Evolutionary conservation across 2,329 filamentous ascomycete species (phyloP).

Genomic region (Neonectria punicea): DNA sequence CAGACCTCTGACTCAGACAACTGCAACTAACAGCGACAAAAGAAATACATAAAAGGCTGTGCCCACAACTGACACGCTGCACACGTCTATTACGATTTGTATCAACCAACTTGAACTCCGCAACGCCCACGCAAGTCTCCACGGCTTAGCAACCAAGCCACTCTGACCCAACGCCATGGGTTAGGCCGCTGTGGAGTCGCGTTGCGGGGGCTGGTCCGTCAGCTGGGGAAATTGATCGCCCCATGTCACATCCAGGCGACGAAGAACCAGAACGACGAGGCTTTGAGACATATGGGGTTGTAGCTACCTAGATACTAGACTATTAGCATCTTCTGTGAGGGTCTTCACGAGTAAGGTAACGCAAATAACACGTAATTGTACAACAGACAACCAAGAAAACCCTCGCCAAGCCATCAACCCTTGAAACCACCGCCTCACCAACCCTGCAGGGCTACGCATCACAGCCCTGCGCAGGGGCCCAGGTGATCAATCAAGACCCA

Average conservation of each 20-base stretch:
- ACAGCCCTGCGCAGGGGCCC: neutral
- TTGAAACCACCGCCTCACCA: neutral
- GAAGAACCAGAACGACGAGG: neutral
- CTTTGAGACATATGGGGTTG: neutral
- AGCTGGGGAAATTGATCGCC: neutral
- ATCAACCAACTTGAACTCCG: neutral
- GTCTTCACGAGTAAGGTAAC: too few relatives aligned
- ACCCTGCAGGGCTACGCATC: constrained; percentile 3
- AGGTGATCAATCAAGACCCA: neutral
- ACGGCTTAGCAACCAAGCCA: neutral
- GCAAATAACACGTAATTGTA: too few relatives aligned
- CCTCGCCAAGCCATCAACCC: neutral
- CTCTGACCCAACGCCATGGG: neutral
- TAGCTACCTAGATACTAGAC: neutral
- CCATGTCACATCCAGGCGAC: neutral
- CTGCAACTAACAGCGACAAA: neutral
- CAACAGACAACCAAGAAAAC: neutral
- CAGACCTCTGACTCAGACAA: neutral
- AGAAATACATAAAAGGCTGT: neutral
- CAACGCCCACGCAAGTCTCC: neutral
- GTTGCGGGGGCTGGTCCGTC: neutral
- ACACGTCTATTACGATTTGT: neutral
- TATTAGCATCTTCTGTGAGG: neutral
- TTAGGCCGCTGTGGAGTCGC: neutral
- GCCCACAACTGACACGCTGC: neutral